phyloP scores from a whole-genome alignment of 768 basidiomycete genomes.

The Lyophyllum shimeji region DNA sequence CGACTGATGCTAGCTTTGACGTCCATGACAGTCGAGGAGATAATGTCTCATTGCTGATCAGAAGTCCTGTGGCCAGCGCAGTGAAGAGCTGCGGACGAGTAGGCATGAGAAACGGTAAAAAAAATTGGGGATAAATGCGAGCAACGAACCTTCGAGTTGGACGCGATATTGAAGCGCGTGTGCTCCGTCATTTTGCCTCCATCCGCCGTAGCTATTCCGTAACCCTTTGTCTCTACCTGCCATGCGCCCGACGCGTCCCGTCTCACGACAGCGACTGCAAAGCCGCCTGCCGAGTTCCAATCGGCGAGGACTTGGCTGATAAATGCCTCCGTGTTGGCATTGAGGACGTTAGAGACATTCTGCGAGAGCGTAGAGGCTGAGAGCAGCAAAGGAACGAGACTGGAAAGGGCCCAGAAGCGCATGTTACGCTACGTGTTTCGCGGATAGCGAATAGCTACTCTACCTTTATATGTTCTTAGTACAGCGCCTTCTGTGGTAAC shows the following conservation, averaged over 20 bases:
- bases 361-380: too few relatives aligned
- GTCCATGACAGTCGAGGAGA: conserved; percentile 19
- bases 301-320: conserved; percentile 21
- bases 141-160: conserved; percentile 5
- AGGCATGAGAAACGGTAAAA: too few relatives aligned
- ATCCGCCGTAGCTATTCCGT: neutral
- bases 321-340: conserved; percentile 18
- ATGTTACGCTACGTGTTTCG: too few relatives aligned
- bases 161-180: conserved; percentile 8
- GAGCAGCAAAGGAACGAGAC: too few relatives aligned
- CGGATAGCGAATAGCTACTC: too few relatives aligned
- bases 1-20: conserved; percentile 20
- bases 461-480: too few relatives aligned
- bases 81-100: conserved; percentile 21
- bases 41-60: conserved; percentile 26
- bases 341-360: too few relatives aligned
- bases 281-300: conserved; percentile 27
- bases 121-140: too few relatives aligned
- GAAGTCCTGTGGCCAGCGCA: conserved; percentile 23
- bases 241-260: conserved; percentile 21
- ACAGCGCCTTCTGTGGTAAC: too few relatives aligned
- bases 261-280: conserved; percentile 27
- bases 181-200: conserved; percentile 3
- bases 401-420: too few relatives aligned
- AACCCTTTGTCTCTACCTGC: conserved; percentile 10